Conservation (phyloP, 2,329 filamentous ascomycete species). For the Niveomyces coronatus region DNA sequence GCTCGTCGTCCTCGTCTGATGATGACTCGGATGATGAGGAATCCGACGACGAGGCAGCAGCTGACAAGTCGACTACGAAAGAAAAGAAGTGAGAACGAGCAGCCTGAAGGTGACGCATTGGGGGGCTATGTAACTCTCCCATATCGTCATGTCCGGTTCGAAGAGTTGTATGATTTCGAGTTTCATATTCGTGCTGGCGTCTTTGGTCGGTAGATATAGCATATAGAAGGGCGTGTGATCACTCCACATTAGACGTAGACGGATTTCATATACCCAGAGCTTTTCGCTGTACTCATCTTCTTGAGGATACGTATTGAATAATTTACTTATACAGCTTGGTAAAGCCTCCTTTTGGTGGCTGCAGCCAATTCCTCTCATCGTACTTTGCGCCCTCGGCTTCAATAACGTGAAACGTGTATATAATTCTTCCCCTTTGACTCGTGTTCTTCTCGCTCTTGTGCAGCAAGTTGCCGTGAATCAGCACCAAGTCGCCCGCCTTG, state of each 20-base stretch:
- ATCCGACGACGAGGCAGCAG: constrained; percentile 20
- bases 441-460: constrained; percentile 94
- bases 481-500: constrained; percentile 77
- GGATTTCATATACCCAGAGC: constrained; percentile 4
- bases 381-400: constrained; percentile 67
- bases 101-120: too few relatives aligned
- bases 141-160: too few relatives aligned
- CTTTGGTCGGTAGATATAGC: constrained; percentile 8
- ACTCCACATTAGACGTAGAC: constrained; percentile 5
- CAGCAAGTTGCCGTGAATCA: constrained; percentile 92
- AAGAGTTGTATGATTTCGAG: constrained; percentile 1
- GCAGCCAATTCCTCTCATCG: constrained; percentile 86
- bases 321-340: constrained; percentile 46
- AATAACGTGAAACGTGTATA: constrained; percentile 97
- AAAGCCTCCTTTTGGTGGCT: constrained; percentile 72
- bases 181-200: not conserved
- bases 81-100: constrained; percentile 1
- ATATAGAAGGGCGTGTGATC: constrained; percentile 14
- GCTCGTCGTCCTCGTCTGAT: not conserved
- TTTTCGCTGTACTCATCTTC: not conserved
- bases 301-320: not conserved
- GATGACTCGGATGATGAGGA: constrained; percentile 24
- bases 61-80: constrained; percentile 4
- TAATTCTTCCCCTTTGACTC: constrained; percentile 77
- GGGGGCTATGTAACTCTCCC: too few relatives aligned